Evolutionary conservation across 1,284 basidiomycete genomes (phyloP).

Genomic region (Entoloma clypeatum): DNA sequence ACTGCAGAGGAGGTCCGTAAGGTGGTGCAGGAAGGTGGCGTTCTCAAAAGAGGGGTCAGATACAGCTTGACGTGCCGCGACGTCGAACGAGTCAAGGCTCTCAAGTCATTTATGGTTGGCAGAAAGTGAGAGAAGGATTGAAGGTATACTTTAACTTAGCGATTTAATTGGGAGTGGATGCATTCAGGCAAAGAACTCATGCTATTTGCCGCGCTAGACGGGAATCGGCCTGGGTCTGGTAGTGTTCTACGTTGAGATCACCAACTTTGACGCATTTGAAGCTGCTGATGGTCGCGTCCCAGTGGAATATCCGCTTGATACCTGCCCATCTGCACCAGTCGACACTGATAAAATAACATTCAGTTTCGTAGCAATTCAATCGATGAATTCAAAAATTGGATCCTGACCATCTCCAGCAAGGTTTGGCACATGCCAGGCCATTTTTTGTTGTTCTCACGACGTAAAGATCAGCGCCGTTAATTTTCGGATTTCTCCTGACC

Average conservation of each 20-base stretch:
- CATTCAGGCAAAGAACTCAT: background rate
- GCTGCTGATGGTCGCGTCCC: constrained; percentile 38
- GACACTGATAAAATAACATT: constrained; percentile 23
- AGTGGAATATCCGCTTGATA: constrained; percentile 54
- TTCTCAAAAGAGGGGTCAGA: constrained; percentile 56
- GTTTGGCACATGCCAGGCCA: constrained; percentile 33
- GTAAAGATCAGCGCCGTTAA: constrained; percentile 54
- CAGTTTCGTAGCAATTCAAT: background rate
- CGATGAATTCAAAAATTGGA: background rate
- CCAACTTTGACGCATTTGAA: constrained; percentile 55
- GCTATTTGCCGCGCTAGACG: constrained; percentile 37
- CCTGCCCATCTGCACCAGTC: constrained; percentile 58
- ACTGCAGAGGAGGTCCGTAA: constrained; percentile 36
- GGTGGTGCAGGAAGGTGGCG: constrained; percentile 42
- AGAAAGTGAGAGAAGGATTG: constrained; percentile 5
- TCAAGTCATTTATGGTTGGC: constrained; percentile 17
- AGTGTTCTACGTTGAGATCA: constrained; percentile 35
- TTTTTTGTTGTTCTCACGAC: constrained; percentile 45
- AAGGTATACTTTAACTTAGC: constrained; percentile 2
- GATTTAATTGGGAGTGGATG: background rate
- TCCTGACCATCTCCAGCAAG: constrained; percentile 48
- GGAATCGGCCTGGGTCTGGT: constrained; percentile 46
- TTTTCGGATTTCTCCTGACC: constrained; percentile 33
- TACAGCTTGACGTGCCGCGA: constrained; percentile 88
- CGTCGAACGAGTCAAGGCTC: constrained; percentile 56